Evolutionary conservation across 2,329 filamentous ascomycete genomes (phyloP).

Genomic region (Penicillium sp.): DNA sequence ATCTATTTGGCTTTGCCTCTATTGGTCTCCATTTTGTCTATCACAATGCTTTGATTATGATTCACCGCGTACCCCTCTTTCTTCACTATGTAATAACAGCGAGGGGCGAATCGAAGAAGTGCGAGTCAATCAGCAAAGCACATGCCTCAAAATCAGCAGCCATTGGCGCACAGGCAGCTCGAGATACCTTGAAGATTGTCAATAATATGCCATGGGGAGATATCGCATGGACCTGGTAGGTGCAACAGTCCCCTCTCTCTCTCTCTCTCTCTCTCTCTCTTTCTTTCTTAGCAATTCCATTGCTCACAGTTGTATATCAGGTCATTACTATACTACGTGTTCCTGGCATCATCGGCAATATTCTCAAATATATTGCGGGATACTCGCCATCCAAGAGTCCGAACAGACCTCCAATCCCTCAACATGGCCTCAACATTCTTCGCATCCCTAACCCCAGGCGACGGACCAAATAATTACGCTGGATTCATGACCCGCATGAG

Average conservation of each 20-base stretch:
- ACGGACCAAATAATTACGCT: slow-evolving; percentile 80
- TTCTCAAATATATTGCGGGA: slow-evolving; percentile 94
- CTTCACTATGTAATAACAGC: slow-evolving; percentile 84
- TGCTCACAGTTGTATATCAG: slow-evolving; percentile 32
- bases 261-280: too few species aligned
- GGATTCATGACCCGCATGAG: slow-evolving; percentile 88
- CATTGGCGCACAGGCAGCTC: slow-evolving; percentile 82
- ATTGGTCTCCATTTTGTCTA: slow-evolving; percentile 91
- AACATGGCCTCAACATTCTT: slow-evolving; percentile 85
- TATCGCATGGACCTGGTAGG: slow-evolving; percentile 87
- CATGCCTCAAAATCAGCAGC: slow-evolving; percentile 84
- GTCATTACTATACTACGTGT: slow-evolving; percentile 91
- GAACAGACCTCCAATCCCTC: slow-evolving; percentile 82
- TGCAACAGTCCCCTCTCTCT: slow-evolving; percentile 10
- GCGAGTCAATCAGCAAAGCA: slow-evolving; percentile 69
- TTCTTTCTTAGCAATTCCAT: not conserved
- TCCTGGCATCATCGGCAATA: slow-evolving; percentile 84
- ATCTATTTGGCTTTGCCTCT: slow-evolving; percentile 82
- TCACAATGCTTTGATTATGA: slow-evolving; percentile 93
- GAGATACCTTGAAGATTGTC: slow-evolving; percentile 84
- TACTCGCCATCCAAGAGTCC: slow-evolving; percentile 74
- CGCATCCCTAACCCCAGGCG: slow-evolving; percentile 71
- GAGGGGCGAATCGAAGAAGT: slow-evolving; percentile 46
- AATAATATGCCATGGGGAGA: slow-evolving; percentile 95
- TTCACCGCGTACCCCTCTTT: slow-evolving; percentile 93